Percentiles rank a stretch among this genome's conserved stretches.
Evolutionary conservation across 176 grass and related monocot genomes (phyloP).

Genomic region (Aegilops bicornis): DNA sequence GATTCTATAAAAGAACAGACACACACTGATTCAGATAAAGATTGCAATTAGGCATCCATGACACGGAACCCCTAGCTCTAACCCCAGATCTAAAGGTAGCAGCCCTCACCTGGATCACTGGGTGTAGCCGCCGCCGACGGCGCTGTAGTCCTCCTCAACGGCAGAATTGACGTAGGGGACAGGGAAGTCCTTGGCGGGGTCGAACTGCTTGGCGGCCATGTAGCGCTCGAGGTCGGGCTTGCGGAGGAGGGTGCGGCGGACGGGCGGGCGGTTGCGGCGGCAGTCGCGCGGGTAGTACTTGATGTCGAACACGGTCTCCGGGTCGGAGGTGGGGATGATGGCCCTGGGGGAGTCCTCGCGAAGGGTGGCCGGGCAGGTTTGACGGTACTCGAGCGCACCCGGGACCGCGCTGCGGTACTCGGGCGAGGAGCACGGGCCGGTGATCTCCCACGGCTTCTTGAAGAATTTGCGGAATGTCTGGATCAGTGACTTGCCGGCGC

Average conservation of each 20-base stretch:
- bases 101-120: conserved; percentile 50
- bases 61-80: conserved; percentile 31
- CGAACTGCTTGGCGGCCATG: conserved; percentile 90
- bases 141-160: conserved; percentile 72
- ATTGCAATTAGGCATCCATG: not conserved
- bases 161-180: conserved; percentile 49
- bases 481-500: conserved; percentile 61
- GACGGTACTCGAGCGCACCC: conserved; percentile 62
- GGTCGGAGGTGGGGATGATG: conserved; percentile 69
- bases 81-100: conserved; percentile 31
- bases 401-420: conserved; percentile 72
- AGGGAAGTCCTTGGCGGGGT: conserved; percentile 65
- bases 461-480: conserved; percentile 72
- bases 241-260: conserved; percentile 71
- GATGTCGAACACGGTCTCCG: conserved; percentile 89
- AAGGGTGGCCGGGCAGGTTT: conserved; percentile 62
- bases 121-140: conserved; percentile 78
- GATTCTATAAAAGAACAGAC: not conserved
- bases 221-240: conserved; percentile 76
- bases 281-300: conserved; percentile 85
- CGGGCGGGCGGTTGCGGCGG: conserved; percentile 70
- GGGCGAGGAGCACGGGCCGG: conserved; percentile 76
- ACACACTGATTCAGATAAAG: not conserved
- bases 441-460: conserved; percentile 99
- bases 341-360: conserved; percentile 26